phyloP scores from a whole-genome alignment of 345 rosid genomes.

The Lepidium africanum region DNA sequence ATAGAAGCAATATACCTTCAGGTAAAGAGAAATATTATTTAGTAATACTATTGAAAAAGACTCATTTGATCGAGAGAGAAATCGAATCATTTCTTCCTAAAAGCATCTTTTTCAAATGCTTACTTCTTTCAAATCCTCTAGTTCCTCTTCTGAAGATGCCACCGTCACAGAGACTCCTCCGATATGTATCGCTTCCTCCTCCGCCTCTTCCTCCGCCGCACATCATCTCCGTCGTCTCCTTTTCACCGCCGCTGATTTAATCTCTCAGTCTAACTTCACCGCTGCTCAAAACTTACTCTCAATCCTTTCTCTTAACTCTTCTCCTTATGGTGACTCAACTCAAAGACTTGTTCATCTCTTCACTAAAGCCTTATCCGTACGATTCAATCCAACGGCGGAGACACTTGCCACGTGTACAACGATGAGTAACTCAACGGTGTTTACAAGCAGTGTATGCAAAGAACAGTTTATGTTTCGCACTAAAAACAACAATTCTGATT shows the following conservation, averaged over 20 bases:
- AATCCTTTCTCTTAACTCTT: conserved; percentile 45
- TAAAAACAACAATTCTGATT: conserved; percentile 20
- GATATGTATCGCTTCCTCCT: conserved; percentile 19
- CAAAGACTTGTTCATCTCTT: conserved; percentile 72
- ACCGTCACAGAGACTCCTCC: conserved; percentile 10
- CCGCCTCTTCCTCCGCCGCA: conserved; percentile 17
- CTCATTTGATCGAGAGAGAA: conserved; percentile 30
- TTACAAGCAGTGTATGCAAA: conserved; percentile 29
- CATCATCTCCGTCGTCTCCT: conserved; percentile 68
- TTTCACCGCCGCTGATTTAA: conserved; percentile 53
- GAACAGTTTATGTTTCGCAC: conserved; percentile 28
- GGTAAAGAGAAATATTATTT: conserved; percentile 20
- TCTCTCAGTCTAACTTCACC: conserved; percentile 64
- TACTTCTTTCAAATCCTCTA: conserved; percentile 27
- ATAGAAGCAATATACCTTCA: conserved; percentile 28
- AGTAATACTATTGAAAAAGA: conserved; percentile 29
- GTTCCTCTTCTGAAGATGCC: conserved; percentile 34
- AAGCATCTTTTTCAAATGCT: conserved; percentile 33
- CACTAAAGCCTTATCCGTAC: conserved; percentile 66
- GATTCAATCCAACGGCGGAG: conserved; percentile 32
- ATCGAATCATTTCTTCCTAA: conserved; percentile 20
- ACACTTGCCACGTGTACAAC: conserved; percentile 8
- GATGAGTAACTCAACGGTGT: conserved; percentile 19
- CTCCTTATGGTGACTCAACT: conserved; percentile 74
- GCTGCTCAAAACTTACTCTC: conserved; percentile 64